phyloP scores from a whole-genome alignment of 2,329 filamentous ascomycete species.

The Penicillium sp. region DNA sequence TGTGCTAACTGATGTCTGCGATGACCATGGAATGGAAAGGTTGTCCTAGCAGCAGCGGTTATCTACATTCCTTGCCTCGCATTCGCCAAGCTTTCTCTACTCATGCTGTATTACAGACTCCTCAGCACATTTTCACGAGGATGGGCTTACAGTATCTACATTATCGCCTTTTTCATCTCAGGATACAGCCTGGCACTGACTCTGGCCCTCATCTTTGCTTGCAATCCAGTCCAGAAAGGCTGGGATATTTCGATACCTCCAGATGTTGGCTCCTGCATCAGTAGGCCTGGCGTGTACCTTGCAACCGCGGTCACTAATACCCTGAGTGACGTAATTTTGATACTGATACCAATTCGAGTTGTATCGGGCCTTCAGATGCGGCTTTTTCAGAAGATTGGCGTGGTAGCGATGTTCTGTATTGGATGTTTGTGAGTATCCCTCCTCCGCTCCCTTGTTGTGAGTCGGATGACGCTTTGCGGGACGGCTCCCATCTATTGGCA shows the following conservation, averaged over 20 bases:
- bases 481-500: neutral
- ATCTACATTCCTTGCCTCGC: slow-evolving; percentile 27
- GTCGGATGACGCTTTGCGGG: neutral
- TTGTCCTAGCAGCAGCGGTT: slow-evolving; percentile 19
- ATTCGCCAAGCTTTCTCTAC: slow-evolving; percentile 26
- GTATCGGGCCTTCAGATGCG: slow-evolving; percentile 22
- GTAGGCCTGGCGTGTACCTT: slow-evolving; percentile 22
- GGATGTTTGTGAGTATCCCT: slow-evolving; percentile 23
- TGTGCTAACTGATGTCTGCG: neutral
- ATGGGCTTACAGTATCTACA: slow-evolving; percentile 14
- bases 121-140: slow-evolving; percentile 6
- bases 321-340: slow-evolving; percentile 28
- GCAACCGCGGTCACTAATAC: slow-evolving; percentile 31
- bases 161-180: slow-evolving; percentile 4
- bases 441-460: neutral
- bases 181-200: slow-evolving; percentile 16
- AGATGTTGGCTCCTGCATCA: slow-evolving; percentile 26
- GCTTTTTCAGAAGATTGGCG: slow-evolving; percentile 22
- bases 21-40: neutral
- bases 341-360: slow-evolving; percentile 26
- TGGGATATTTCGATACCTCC: slow-evolving; percentile 21
- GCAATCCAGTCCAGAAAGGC: slow-evolving; percentile 25
- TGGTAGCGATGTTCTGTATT: slow-evolving; percentile 24
- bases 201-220: slow-evolving; percentile 28
- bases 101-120: slow-evolving; percentile 28